Evolutionary conservation across 768 basidiomycete genomes (phyloP), one percentile per base, ranked within the genome.

Genomic region (Auriscalpium orientale): DNA sequence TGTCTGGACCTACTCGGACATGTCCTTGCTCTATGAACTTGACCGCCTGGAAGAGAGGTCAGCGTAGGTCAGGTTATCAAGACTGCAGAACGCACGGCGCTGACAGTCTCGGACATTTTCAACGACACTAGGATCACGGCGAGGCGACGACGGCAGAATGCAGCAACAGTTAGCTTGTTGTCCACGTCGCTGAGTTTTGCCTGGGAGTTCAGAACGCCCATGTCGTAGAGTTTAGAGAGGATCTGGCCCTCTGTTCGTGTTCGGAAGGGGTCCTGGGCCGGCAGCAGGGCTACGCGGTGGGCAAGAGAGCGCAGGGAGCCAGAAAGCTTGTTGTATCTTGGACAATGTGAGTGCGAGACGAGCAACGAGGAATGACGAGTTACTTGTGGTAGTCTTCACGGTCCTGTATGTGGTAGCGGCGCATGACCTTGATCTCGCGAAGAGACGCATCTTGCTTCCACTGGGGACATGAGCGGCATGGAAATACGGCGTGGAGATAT

Each of bases 1-100:
- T 91, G 66, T 97, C 91, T 35, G 95, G 93, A 20, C 97, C 97
- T 21, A 98, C 92, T 35, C 97, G 87, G 64, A 99, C 85, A 70
- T 99, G 97, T 0, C 97, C 97, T 70, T 98, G 97, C 70, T 99
- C 97, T 63, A 99, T 89, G 69, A 97, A 98, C 66, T 91, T 93
- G 54, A 88, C 91, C 9, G 95, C 97, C 94, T 97, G 66, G n/a
- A 60, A 43, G 44, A 18, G 21, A 35, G 46, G 37, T 48, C 47
- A 57, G 37, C 57, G 20, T 52, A 44, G 10, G 21, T n/a, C 44
- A 18, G 40, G 47, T 52, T 44, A 33, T 56, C 28, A 34, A 38
- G 58, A 53, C 54, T 55, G 52, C 28, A 49, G 56, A 54, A 57
- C 58, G 58, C 49, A 95, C 94, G 51, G 93, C 88, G 67, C 89